phyloP scores from a whole-genome alignment of 1,284 basidiomycete species.

The Cryptococcus floricola region DNA sequence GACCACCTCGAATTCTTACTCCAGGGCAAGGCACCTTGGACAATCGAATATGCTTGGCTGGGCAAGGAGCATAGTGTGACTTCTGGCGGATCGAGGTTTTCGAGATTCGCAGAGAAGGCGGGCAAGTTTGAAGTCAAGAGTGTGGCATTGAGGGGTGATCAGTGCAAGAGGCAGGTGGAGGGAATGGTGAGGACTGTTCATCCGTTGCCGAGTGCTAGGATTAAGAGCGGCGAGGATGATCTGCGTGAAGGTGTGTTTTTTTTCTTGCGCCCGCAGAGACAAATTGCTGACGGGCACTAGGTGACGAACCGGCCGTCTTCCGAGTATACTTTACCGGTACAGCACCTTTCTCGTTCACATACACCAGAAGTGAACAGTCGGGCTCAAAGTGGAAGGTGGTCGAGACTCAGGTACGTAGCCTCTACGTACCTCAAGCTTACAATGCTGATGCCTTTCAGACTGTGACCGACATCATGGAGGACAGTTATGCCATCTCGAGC shows the following conservation, averaged over 20 bases:
- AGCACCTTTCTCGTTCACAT: constrained; percentile 93
- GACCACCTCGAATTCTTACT: constrained; percentile 87
- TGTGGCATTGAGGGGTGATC: constrained; percentile 84
- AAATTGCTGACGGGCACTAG: constrained; percentile 45
- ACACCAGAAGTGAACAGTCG: constrained; percentile 61
- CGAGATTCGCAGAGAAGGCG: constrained; percentile 70
- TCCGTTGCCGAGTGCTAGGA: constrained; percentile 76
- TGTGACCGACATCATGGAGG: constrained; percentile 69
- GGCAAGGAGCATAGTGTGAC: constrained; percentile 70
- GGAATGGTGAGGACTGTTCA: constrained; percentile 75
- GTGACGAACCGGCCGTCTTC: constrained; percentile 86
- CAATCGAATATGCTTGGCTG: constrained; percentile 81
- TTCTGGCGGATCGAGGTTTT: constrained; percentile 73
- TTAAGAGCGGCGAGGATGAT: constrained; percentile 82
- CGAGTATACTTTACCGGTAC: constrained; percentile 77
- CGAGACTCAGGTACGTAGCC: constrained; percentile 62
- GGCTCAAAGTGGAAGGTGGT: constrained; percentile 57
- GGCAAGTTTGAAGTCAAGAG: constrained; percentile 79
- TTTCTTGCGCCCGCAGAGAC: background rate
- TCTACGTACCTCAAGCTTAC: background rate
- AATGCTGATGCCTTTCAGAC: constrained; percentile 48
- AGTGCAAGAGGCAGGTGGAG: constrained; percentile 75
- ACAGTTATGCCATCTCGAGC: constrained; percentile 81
- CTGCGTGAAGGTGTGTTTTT: constrained; percentile 67
- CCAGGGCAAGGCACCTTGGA: constrained; percentile 95